Base-by-base conservation (phyloP, 441 rosid genomes). In the Euphorbia celastroides region DNA sequence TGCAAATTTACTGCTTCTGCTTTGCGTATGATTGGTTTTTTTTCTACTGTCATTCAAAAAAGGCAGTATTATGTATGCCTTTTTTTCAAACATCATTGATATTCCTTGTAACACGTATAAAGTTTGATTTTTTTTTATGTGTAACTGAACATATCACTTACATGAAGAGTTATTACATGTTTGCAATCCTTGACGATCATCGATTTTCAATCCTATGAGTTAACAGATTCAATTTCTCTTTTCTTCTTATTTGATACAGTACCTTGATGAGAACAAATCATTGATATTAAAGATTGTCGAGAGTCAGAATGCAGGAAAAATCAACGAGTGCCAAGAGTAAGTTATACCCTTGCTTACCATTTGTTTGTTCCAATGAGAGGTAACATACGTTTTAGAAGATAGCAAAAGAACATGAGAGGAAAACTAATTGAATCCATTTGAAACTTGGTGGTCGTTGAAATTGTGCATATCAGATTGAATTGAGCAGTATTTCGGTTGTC, bases 251-350 rank as follows among this genome's bases (percentile, higher is more conserved):
- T 71, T 64, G 59, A n/a, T 81, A 80, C 93, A 94, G 97, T 94
- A 89, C 80, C 85, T 94, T 60, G 97, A 94, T 75, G 99, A 94
- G 83, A 94, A 94, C 90, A 94, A 94, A 84, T 91, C 97, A 4
- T 79, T 94, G 93, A 94, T 94, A 78, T 75, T 94, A 84, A 91
- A 94, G 96, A 94, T 94, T 42, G 96, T 94, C 51, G 97, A 94
- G 83, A 85, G 97, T 84, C 97, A 94, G 83, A 94, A 82, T 77
- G 84, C 96, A 0, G 99, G 97, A 68, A 91, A 91, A 77, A 78
- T 93, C 70, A 83, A 80, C 34, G 99, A 94, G 70, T 94, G 99
- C 63, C 96, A 97, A 5, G 97, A 94, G 99, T 91, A 84, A 85
- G 99, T 61, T 38, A 63, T 61, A n/a, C 31, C 52, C 60, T 17